Evolutionary conservation across 192 early-diverging fungal species (phyloP).

Genomic region (Coemansia sp.): DNA sequence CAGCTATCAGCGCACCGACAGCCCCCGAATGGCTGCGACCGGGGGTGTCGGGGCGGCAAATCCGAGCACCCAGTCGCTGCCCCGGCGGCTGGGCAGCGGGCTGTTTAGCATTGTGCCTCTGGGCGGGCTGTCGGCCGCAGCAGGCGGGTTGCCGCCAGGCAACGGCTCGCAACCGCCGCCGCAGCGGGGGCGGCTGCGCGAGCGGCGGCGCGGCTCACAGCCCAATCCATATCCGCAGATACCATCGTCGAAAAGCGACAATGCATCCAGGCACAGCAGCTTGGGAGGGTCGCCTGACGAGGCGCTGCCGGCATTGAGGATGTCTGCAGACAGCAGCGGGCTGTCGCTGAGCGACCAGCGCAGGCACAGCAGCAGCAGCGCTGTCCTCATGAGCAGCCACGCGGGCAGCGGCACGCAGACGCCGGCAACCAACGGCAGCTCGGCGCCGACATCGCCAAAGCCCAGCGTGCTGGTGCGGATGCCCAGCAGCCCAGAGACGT

Average conservation of each 20-base stretch:
- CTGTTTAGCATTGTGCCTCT: slow-evolving; percentile 10
- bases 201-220: slow-evolving; percentile 8
- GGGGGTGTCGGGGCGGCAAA: not conserved
- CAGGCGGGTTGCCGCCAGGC: not conserved
- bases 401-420: not conserved
- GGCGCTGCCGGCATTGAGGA: not conserved
- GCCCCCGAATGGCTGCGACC: not conserved
- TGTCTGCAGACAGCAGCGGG: slow-evolving; percentile 1
- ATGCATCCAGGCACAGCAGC: not conserved
- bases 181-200: slow-evolving; percentile 1
- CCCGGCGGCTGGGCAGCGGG: slow-evolving; percentile 4
- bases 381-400: not conserved
- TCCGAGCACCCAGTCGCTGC: not conserved
- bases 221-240: slow-evolving; percentile 13
- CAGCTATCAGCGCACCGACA: slow-evolving; percentile 3
- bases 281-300: not conserved
- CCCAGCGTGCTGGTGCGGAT: slow-evolving; percentile 17
- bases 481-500: slow-evolving; percentile 4
- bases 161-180: not conserved
- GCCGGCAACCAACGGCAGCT: not conserved
- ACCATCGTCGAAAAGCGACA: slow-evolving; percentile 1
- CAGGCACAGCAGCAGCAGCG: slow-evolving; percentile 11
- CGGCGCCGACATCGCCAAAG: slow-evolving; percentile 17
- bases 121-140: not conserved
- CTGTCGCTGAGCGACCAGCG: not conserved